A percentile compares a stretch with the other conserved stretches of the same genome.
Conservation (phyloP, 2,329 filamentous ascomycete species). For the Ophiostoma australiae region DNA sequence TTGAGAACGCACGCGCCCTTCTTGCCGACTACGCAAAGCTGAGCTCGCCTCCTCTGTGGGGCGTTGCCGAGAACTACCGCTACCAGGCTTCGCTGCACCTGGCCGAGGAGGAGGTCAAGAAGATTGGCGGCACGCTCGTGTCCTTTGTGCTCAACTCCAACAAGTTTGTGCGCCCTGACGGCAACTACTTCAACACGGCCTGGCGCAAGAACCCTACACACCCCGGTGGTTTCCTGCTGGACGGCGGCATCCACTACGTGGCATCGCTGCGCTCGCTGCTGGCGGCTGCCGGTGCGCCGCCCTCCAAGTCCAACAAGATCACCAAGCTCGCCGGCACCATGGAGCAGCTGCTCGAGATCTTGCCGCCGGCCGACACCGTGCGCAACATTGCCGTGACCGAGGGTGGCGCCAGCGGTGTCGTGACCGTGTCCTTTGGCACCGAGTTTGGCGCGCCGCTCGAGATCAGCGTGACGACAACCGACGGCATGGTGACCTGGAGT, state of each 20-base stretch:
- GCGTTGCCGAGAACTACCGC: slow-evolving; percentile 69
- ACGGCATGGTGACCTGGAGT: slow-evolving; percentile 31
- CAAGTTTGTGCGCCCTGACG: slow-evolving; percentile 39
- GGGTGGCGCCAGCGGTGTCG: slow-evolving; percentile 30
- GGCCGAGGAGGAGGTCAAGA: slow-evolving; percentile 29
- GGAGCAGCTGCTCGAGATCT: slow-evolving; percentile 48
- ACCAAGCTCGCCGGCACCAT: slow-evolving; percentile 52
- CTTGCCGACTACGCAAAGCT: slow-evolving; percentile 33
- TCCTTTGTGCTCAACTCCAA: slow-evolving; percentile 42
- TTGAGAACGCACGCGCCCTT: slow-evolving; percentile 31
- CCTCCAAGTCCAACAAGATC: slow-evolving; percentile 35
- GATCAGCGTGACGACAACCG: slow-evolving; percentile 32
- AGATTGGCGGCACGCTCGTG: slow-evolving; percentile 32
- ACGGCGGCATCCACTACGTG: slow-evolving; percentile 68
- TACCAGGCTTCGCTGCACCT: slow-evolving; percentile 35
- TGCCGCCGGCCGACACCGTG: slow-evolving; percentile 64
- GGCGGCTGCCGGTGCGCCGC: slow-evolving; percentile 36
- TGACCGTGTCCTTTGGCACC: slow-evolving; percentile 33
- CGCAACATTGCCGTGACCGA: slow-evolving; percentile 44
- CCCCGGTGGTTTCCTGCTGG: slow-evolving; percentile 72
- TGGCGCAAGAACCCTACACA: slow-evolving; percentile 64
- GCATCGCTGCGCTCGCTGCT: slow-evolving; percentile 60
- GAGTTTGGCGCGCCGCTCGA: slow-evolving; percentile 33
- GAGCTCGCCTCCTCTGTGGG: slow-evolving; percentile 41
- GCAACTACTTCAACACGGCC: slow-evolving; percentile 47